phyloP scores from a whole-genome alignment of 495 filamentous ascomycete genomes.

The Penicillium psychrofluorescens region DNA sequence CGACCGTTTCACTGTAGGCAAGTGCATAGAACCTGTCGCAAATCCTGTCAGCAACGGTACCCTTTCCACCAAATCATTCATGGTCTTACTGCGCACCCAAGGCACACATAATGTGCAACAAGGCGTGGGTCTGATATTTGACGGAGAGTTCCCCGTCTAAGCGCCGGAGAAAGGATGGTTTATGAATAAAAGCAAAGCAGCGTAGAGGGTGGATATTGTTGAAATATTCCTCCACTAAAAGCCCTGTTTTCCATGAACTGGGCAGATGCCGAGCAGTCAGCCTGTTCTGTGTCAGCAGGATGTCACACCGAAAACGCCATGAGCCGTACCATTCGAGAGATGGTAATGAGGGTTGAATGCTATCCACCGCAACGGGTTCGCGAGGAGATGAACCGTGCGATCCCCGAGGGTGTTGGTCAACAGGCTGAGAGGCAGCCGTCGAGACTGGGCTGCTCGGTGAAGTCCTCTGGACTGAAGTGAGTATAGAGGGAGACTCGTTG shows the following conservation, averaged over 20 bases:
- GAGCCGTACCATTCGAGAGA: neutral
- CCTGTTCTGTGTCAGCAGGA: constrained; percentile 5
- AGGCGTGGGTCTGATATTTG: constrained; percentile 9
- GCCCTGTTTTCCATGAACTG: constrained; percentile 9
- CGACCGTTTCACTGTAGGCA: constrained; percentile 12
- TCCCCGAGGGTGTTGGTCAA: neutral
- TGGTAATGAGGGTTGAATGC: neutral
- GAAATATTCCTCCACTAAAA: constrained; percentile 28
- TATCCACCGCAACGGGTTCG: neutral
- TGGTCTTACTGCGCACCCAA: constrained; percentile 27
- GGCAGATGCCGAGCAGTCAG: constrained; percentile 14
- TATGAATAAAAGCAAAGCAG: constrained; percentile 30
- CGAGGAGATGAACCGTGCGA: neutral
- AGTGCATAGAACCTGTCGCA: constrained; percentile 17
- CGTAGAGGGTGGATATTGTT: constrained; percentile 29
- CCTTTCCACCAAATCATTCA: too few relatives aligned
- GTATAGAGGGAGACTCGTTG: neutral
- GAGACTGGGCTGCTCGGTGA: neutral
- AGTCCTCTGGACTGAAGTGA: neutral
- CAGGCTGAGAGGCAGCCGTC: neutral
- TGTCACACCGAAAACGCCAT: neutral
- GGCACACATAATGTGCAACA: constrained; percentile 28
- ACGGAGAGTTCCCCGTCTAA: constrained; percentile 16
- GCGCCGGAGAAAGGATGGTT: constrained; percentile 23
- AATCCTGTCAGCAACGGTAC: neutral